A percentile compares a stretch with the other conserved stretches of the same genome.
Conservation (phyloP, 208 protist genomes). For the Chromosphaera perkinsii region DNA sequence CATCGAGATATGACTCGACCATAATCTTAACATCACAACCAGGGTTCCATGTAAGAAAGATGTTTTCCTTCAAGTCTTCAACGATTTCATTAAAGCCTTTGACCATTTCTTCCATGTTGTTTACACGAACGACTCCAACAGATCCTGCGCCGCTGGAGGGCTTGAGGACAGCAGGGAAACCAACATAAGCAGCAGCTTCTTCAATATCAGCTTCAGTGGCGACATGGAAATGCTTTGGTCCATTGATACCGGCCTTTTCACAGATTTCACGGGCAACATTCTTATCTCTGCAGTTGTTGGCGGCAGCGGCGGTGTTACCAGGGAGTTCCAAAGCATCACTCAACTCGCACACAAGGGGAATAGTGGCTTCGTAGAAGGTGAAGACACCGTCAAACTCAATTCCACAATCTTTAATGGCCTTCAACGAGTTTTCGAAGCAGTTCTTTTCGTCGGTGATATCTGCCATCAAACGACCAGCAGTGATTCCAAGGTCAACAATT, state of each 20-base stretch:
- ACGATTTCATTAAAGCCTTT: neutral
- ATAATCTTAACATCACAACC: slow-evolving; percentile 3
- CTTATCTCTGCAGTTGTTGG: neutral
- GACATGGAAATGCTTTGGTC: neutral
- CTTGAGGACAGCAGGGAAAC: slow-evolving; percentile 10
- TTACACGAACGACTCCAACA: slow-evolving; percentile 12
- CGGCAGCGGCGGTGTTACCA: neutral
- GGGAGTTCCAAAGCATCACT: slow-evolving; percentile 13
- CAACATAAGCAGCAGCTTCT: neutral
- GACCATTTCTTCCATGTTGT: neutral
- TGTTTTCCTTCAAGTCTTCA: slow-evolving; percentile 9
- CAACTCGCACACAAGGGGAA: slow-evolving; percentile 2
- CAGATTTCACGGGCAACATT: slow-evolving; percentile 1
- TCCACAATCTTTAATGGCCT: neutral
- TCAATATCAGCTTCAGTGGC: neutral
- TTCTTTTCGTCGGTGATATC: slow-evolving; percentile 6
- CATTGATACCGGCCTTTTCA: neutral
- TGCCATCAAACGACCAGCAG: too few species aligned
- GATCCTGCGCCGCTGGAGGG: neutral
- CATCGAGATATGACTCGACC: slow-evolving; percentile 23
- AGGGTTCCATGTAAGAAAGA: slow-evolving; percentile 5
- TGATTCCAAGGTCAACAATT: too few species aligned
- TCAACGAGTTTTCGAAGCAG: neutral
- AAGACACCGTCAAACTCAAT: too few species aligned
- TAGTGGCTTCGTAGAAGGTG: neutral